phyloP scores from a whole-genome alignment of 2,329 filamentous ascomycete genomes.

The Curvularia sp. region DNA sequence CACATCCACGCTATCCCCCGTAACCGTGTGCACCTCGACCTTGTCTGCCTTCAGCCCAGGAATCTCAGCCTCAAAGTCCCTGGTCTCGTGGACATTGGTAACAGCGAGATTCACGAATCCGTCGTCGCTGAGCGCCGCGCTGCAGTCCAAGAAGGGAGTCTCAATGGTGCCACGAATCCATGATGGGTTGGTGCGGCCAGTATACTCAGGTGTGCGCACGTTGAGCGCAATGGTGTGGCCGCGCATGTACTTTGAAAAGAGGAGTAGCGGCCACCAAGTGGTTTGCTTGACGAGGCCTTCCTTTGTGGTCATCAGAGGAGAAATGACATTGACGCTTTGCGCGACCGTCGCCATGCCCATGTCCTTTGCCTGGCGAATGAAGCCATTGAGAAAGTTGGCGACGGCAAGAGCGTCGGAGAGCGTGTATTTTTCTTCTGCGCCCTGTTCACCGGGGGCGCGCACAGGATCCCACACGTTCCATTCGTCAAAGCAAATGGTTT shows the following conservation, averaged over 20 bases:
- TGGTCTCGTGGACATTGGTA: constrained; percentile 71
- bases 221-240: constrained; percentile 73
- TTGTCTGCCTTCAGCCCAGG: constrained; percentile 59
- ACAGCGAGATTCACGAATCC: constrained; percentile 72
- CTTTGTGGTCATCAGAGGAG: constrained; percentile 74
- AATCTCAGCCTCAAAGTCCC: constrained; percentile 66
- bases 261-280: constrained; percentile 75
- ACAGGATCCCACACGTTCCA: constrained; percentile 85
- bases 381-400: constrained; percentile 76
- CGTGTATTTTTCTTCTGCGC: constrained; percentile 74
- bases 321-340: constrained; percentile 79
- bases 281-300: constrained; percentile 72
- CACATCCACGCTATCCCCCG: constrained; percentile 63
- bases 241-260: constrained; percentile 76
- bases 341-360: constrained; percentile 82
- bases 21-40: constrained; percentile 69
- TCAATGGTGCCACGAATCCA: constrained; percentile 72
- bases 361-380: constrained; percentile 73
- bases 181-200: constrained; percentile 68
- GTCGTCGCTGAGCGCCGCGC: constrained; percentile 65
- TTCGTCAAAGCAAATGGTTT: constrained; percentile 81
- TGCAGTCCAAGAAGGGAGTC: constrained; percentile 74
- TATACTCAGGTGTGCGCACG: constrained; percentile 68
- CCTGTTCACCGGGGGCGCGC: constrained; percentile 72
- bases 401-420: constrained; percentile 80